A percentile compares a stretch with the other conserved stretches of the same genome.
phyloP scores from a whole-genome alignment of 106 monocot species.

The Allium fistulosum region DNA sequence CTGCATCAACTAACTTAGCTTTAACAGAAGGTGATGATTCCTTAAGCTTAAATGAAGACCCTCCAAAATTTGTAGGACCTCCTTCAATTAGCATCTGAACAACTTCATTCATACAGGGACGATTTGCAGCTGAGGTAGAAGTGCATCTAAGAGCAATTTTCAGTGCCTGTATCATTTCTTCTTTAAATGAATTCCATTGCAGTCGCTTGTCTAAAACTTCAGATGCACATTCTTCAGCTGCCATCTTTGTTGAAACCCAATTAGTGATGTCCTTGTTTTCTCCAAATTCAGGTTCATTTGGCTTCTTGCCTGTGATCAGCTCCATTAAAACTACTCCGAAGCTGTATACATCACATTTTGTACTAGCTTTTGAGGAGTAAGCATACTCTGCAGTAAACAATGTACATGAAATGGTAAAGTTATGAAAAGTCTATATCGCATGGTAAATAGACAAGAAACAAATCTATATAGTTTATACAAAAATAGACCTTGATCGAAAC shows the following conservation, averaged over 20 bases:
- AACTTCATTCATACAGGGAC: slow-evolving; percentile 88
- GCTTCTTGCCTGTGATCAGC: slow-evolving; percentile 85
- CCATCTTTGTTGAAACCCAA: slow-evolving; percentile 60
- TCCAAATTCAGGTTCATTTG: slow-evolving; percentile 69
- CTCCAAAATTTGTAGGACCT: slow-evolving; percentile 5
- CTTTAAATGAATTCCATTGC: slow-evolving; percentile 42
- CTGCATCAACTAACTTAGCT: not conserved
- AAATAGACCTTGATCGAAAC: not conserved
- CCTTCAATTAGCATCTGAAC: slow-evolving; percentile 72
- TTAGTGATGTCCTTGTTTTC: slow-evolving; percentile 68
- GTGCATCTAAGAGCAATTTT: slow-evolving; percentile 74
- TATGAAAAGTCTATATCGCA: not conserved
- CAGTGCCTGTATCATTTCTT: slow-evolving; percentile 71
- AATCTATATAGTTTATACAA: not conserved
- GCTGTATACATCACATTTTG: slow-evolving; percentile 97
- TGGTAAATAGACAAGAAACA: not conserved
- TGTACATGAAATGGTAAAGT: not conserved
- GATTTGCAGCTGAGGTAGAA: slow-evolving; percentile 36
- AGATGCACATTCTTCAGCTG: slow-evolving; percentile 32
- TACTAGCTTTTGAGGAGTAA: slow-evolving; percentile 80
- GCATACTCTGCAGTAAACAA: slow-evolving; percentile 58
- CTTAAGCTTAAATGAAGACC: slow-evolving; percentile 35
- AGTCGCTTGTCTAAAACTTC: slow-evolving; percentile 62
- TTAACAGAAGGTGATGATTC: slow-evolving; percentile 1
- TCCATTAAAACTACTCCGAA: slow-evolving; percentile 98